Percentiles rank a stretch among this genome's conserved stretches.
phyloP scores from a whole-genome alignment of 2,329 filamentous ascomycete species.

The Penicillium olsonii region DNA sequence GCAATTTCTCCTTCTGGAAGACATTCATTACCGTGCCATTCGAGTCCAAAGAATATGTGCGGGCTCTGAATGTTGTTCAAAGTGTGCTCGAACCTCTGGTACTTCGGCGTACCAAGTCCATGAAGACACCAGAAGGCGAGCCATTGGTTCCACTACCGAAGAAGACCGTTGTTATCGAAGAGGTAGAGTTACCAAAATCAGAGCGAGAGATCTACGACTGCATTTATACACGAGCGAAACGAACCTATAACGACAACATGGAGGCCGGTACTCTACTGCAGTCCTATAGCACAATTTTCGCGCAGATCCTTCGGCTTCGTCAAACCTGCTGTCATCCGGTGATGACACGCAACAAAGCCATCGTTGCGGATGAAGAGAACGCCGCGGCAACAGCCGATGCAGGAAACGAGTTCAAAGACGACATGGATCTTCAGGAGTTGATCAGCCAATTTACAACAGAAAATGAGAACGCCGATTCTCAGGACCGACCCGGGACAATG shows the following conservation, averaged over 20 bases:
- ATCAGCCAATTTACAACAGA: constrained; percentile 79
- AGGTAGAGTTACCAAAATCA: constrained; percentile 78
- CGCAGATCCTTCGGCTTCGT: constrained; percentile 87
- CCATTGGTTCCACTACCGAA: constrained; percentile 79
- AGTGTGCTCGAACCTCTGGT: constrained; percentile 96
- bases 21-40: constrained; percentile 98
- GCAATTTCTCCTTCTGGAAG: constrained; percentile 98
- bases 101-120: constrained; percentile 91
- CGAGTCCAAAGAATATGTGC: constrained; percentile 90
- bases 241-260: constrained; percentile 80
- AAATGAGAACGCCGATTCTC: constrained; percentile 57
- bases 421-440: constrained; percentile 89
- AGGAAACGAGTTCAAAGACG: constrained; percentile 79
- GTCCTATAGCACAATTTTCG: constrained; percentile 95
- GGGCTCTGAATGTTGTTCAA: constrained; percentile 93
- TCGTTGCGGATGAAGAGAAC: constrained; percentile 86
- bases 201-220: constrained; percentile 92
- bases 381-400: constrained; percentile 76
- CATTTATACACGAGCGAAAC: constrained; percentile 80
- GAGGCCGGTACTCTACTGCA: constrained; percentile 93
- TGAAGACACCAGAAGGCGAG: constrained; percentile 89
- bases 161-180: constrained; percentile 79
- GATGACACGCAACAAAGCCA: constrained; percentile 78
- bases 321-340: constrained; percentile 94
- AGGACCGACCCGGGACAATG: constrained; percentile 55